Conservation (phyloP, 768 basidiomycete species). For the Phaffia australis region DNA sequence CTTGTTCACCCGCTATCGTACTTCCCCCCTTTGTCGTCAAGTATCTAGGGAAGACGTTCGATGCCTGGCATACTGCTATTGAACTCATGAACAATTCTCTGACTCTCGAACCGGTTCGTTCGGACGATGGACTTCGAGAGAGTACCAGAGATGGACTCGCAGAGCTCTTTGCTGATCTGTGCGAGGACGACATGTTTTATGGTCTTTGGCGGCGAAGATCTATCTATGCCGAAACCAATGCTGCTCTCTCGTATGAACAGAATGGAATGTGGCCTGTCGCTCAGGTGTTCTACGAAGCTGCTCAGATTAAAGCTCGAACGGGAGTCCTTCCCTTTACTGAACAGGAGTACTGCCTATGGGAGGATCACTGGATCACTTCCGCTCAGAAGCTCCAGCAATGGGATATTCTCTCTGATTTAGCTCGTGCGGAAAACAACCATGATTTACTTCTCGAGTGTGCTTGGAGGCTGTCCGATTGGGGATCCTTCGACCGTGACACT, state of each 20-base stretch:
- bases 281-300: constrained; percentile 63
- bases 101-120: constrained; percentile 60
- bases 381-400: constrained; percentile 92
- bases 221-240: constrained; percentile 65
- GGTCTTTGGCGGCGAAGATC: constrained; percentile 87
- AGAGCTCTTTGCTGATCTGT: constrained; percentile 88
- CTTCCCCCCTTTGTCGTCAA: constrained; percentile 91
- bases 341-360: constrained; percentile 93
- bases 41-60: constrained; percentile 89
- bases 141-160: constrained; percentile 80
- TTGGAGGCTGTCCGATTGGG: constrained; percentile 87
- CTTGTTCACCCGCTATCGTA: constrained; percentile 75
- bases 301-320: constrained; percentile 70
- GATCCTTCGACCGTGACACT: constrained; percentile 50
- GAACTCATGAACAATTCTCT: constrained; percentile 69
- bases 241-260: constrained; percentile 78
- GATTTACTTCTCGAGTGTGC: constrained; percentile 89
- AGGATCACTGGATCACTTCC: constrained; percentile 95
- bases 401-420: constrained; percentile 88
- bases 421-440: constrained; percentile 74
- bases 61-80: constrained; percentile 84
- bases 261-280: constrained; percentile 96
- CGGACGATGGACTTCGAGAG: constrained; percentile 66
- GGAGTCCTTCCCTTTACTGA: constrained; percentile 83
- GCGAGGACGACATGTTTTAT: constrained; percentile 95